A percentile compares a stretch with the other conserved stretches of the same genome.
Evolutionary conservation across 2,329 filamentous ascomycete species (phyloP).

Genomic region (Epicoccum nigrum): DNA sequence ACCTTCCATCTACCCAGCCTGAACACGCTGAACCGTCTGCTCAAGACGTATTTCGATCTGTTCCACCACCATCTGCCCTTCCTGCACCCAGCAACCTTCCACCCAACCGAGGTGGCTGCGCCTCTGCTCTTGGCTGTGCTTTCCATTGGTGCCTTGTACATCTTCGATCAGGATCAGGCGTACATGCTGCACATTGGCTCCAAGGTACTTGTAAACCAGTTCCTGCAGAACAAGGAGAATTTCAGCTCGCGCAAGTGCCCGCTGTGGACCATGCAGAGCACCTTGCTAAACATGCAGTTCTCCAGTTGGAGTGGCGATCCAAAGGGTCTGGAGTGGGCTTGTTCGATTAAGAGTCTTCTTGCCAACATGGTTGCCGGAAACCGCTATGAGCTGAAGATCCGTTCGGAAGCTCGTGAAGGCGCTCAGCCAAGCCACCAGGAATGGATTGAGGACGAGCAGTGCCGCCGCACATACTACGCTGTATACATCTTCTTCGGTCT

Average conservation of each 20-base stretch:
- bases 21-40: constrained; percentile 83
- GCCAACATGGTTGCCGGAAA: constrained; percentile 99
- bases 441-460: constrained; percentile 97
- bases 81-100: constrained; percentile 89
- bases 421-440: constrained; percentile 78
- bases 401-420: constrained; percentile 83
- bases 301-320: constrained; percentile 98
- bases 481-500: constrained; percentile 99
- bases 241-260: constrained; percentile 98
- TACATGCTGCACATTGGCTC: constrained; percentile 98
- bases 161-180: constrained; percentile 95
- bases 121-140: constrained; percentile 86
- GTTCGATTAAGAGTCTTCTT: constrained; percentile 96
- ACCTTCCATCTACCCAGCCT: constrained; percentile 87
- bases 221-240: constrained; percentile 96
- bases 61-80: constrained; percentile 98
- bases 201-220: constrained; percentile 96
- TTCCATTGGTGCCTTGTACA: constrained; percentile 94
- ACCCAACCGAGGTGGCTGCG: constrained; percentile 77
- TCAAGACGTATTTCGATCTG: constrained; percentile 94
- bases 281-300: constrained; percentile 97
- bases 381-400: constrained; percentile 92
- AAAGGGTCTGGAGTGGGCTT: constrained; percentile 97
- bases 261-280: constrained; percentile 97
- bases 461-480: constrained; percentile 94